Conservation (phyloP, 192 early-diverging fungal genomes). For the Podila verticillata region DNA sequence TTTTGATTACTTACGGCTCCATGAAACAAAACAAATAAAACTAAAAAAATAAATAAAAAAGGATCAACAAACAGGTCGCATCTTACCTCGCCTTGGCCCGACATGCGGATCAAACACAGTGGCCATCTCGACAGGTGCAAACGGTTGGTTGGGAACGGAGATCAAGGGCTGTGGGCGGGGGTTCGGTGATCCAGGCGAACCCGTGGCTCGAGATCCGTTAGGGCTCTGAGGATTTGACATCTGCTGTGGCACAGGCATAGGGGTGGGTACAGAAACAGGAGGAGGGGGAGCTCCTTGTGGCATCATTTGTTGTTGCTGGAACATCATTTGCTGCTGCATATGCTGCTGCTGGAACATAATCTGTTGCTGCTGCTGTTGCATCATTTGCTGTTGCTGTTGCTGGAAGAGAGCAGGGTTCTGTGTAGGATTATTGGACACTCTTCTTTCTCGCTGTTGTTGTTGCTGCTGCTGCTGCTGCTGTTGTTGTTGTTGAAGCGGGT, state of each 20-base stretch:
- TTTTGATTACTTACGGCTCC: no score
- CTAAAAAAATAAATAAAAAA: neutral
- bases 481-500: constrained; percentile 18
- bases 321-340: constrained; percentile 38
- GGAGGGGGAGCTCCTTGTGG: neutral
- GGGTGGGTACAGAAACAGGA: constrained; percentile 19
- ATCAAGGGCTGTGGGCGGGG: constrained; percentile 5
- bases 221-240: constrained; percentile 26
- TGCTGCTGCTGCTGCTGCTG: neutral
- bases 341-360: constrained; percentile 35
- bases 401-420: constrained; percentile 19
- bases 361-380: constrained; percentile 38
- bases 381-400: constrained; percentile 42
- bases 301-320: neutral
- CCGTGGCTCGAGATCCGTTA: constrained; percentile 23
- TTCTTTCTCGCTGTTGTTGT: constrained; percentile 8
- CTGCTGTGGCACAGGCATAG: constrained; percentile 2
- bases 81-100: constrained; percentile 40
- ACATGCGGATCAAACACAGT: constrained; percentile 29
- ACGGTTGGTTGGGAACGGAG: neutral
- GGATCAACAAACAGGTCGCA: neutral
- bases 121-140: constrained; percentile 26
- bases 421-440: constrained; percentile 10
- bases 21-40: no score
- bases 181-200: constrained; percentile 38